Evolutionary conservation across 768 basidiomycete genomes (phyloP), one percentile per base, ranked within the genome.

Genomic region (Amanita subjunquillea): DNA sequence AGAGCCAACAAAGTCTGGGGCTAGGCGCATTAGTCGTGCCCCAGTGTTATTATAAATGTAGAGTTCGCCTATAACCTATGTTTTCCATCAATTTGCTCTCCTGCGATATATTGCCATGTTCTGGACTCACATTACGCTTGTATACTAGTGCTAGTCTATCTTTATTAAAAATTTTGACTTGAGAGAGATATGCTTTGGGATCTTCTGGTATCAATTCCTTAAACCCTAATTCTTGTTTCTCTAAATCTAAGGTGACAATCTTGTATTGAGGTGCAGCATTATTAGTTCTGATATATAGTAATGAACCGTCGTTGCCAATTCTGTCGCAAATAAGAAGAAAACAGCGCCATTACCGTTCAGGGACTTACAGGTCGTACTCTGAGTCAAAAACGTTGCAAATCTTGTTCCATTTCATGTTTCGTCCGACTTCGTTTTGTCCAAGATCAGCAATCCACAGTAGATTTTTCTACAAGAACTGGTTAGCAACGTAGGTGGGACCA

Each of bases 31-130:
- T 48, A 85, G 56, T 46, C 68, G 72, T 56, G 69, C 58, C 25
- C 89, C 88, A 4, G 65, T 63, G 44, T 74, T 68, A 34, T 77
- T 69, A 66, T 87, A 82, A 40, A 92, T 63, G 64, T 88, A 87
- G 30, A 91, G 72, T 65, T 89, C 85, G 59, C 91, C 87, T 54
- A 82, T 84, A 60, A 91, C 85, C 85, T 84, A 30, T 29, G 48
- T 34, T 40, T 29, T 46, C 25, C 52, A 54, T 51, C 22, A 60
- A 42, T 12, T 29, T 29, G 17, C 20, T 48, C 22, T 49, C 43
- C 36, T 20, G 30, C 44, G 20, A 3, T 38, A 51, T 38, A 9
- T 20, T 38, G 48, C 36, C 48, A 38, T 45, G 20, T 40, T 10
- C 6, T 46, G 46, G 41, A 63, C 82, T 55, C 59, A 85, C 89